Conservation (phyloP, 805 yeast species). For the Pichia cabralensis region DNA sequence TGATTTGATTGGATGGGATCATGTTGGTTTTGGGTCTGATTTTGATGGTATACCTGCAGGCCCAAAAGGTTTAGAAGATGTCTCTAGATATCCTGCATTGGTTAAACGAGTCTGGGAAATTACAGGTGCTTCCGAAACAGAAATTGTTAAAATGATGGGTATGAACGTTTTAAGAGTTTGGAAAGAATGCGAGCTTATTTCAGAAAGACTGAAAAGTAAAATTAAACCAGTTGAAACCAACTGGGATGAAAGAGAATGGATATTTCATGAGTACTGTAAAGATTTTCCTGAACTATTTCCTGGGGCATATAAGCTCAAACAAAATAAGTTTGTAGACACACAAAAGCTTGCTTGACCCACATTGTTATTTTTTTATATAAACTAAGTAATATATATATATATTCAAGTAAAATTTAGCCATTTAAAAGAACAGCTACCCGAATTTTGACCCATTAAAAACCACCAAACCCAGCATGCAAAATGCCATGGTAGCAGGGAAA, state of each 20-base stretch:
- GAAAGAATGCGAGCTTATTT: slow-evolving; percentile 30
- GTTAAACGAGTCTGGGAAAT: slow-evolving; percentile 24
- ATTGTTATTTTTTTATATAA: no score
- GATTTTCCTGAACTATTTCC: slow-evolving; percentile 32
- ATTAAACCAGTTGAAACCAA: slow-evolving; percentile 25
- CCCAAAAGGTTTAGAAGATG: slow-evolving; percentile 44
- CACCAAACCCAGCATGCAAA: no score
- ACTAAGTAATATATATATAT: no score
- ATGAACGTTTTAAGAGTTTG: slow-evolving; percentile 38
- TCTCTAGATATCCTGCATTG: slow-evolving; percentile 43
- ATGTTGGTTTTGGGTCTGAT: slow-evolving; percentile 45
- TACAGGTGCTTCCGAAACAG: slow-evolving; percentile 34
- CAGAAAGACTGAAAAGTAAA: slow-evolving; percentile 17
- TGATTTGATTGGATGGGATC: slow-evolving; percentile 40
- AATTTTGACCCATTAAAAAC: no score
- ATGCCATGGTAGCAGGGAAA: no score
- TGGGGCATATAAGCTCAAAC: slow-evolving; percentile 10
- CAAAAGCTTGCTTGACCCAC: slow-evolving; percentile 7
- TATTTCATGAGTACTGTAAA: slow-evolving; percentile 24
- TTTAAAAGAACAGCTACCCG: no score
- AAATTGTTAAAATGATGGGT: slow-evolving; percentile 35
- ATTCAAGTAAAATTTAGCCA: no score
- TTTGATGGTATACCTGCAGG: slow-evolving; percentile 40
- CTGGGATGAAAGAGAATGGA: slow-evolving; percentile 36
- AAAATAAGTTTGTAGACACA: slow-evolving; percentile 9